Percentiles rank a stretch among this genome's conserved stretches.
phyloP scores from a whole-genome alignment of 2,329 filamentous ascomycete species.

The Claviceps humidiphila region DNA sequence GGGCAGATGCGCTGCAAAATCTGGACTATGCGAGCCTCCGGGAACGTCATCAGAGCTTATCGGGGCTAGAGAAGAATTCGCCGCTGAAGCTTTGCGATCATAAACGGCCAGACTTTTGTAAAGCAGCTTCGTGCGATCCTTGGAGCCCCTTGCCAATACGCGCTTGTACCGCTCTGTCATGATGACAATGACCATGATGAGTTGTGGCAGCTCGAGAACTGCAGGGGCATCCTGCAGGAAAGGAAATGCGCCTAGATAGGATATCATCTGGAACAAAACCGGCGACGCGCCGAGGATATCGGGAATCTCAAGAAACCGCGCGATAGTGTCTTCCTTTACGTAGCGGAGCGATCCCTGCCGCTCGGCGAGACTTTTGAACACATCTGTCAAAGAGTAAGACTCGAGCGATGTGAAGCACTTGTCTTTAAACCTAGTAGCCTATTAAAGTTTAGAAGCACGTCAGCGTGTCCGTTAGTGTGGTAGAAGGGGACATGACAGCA shows the following conservation, averaged over 20 bases:
- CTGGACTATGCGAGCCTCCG: constrained; percentile 13
- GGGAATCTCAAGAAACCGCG: constrained; percentile 60
- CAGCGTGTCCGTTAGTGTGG: neutral
- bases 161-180: constrained; percentile 56
- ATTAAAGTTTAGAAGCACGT: neutral
- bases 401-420: constrained; percentile 61
- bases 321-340: constrained; percentile 54
- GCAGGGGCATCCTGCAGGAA: constrained; percentile 58
- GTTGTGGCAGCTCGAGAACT: constrained; percentile 53
- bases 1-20: constrained; percentile 34
- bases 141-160: constrained; percentile 44
- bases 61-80: constrained; percentile 5
- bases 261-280: constrained; percentile 58
- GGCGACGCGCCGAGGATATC: constrained; percentile 54
- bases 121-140: constrained; percentile 48
- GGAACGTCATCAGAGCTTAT: neutral
- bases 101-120: constrained; percentile 62
- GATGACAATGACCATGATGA: constrained; percentile 60
- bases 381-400: constrained; percentile 59
- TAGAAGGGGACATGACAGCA: neutral
- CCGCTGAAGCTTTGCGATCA: constrained; percentile 41
- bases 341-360: constrained; percentile 47
- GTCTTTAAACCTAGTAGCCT: constrained; percentile 52
- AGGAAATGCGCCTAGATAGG: constrained; percentile 60
- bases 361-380: constrained; percentile 59